Percentiles rank a stretch among this genome's conserved stretches.
phyloP scores from a whole-genome alignment of 2,329 filamentous ascomycete genomes.

The Ophiocordyceps robertsii region DNA sequence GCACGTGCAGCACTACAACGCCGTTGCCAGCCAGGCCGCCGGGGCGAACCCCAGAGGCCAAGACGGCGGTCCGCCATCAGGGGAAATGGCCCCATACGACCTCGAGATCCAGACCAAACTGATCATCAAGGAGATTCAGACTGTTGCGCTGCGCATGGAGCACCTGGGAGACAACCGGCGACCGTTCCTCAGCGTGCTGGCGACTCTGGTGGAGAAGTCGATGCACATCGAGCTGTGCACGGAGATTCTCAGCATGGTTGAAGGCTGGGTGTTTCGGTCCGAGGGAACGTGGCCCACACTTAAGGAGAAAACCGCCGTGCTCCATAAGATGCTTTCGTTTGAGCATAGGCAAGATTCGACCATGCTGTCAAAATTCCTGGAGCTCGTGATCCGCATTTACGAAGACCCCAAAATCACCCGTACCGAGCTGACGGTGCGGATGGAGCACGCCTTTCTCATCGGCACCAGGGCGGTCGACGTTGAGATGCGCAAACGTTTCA shows the following conservation, averaged over 20 bases:
- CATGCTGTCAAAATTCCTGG: slow-evolving; percentile 83
- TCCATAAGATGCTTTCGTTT: slow-evolving; percentile 98
- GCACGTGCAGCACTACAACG: slow-evolving; percentile 67
- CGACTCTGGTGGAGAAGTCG: slow-evolving; percentile 90
- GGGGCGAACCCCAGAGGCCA: slow-evolving; percentile 29
- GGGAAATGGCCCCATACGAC: slow-evolving; percentile 59
- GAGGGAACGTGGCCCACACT: slow-evolving; percentile 92
- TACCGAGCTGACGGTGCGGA: slow-evolving; percentile 87
- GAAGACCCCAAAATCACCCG: slow-evolving; percentile 92
- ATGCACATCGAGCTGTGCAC: slow-evolving; percentile 75
- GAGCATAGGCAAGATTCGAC: slow-evolving; percentile 73
- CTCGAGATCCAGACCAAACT: slow-evolving; percentile 79
- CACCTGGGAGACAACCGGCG: slow-evolving; percentile 79
- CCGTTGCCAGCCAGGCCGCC: slow-evolving; percentile 37
- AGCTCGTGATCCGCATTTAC: slow-evolving; percentile 94
- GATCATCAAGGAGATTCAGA: slow-evolving; percentile 90
- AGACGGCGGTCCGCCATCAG: slow-evolving; percentile 37
- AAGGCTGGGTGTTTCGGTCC: slow-evolving; percentile 90
- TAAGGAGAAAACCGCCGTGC: slow-evolving; percentile 95
- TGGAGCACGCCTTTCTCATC: slow-evolving; percentile 97
- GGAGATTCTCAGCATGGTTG: slow-evolving; percentile 88
- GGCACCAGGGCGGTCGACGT: slow-evolving; percentile 87
- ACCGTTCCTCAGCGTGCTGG: slow-evolving; percentile 88
- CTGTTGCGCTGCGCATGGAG: slow-evolving; percentile 85
- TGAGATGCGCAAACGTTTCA: slow-evolving; percentile 92